A percentile compares a stretch with the other conserved stretches of the same genome.
Evolutionary conservation across 495 filamentous ascomycete species (phyloP).

Genomic region (Xylona heveae): DNA sequence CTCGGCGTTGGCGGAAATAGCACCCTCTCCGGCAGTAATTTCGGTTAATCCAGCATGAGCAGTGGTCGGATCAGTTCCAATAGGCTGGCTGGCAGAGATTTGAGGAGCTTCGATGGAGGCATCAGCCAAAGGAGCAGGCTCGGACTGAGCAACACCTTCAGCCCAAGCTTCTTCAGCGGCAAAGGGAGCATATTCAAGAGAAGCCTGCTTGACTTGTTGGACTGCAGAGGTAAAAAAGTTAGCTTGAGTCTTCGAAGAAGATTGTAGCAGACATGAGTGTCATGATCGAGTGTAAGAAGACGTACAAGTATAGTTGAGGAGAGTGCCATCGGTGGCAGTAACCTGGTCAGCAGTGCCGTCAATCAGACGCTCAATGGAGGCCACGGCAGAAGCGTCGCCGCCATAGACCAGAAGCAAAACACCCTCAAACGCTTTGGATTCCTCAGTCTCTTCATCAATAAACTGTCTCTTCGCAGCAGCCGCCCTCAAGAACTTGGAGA

Average conservation of each 20-base stretch:
- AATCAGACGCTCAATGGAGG: constrained; percentile 66
- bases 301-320: constrained; percentile 61
- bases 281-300: constrained; percentile 5
- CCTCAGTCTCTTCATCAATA: constrained; percentile 40
- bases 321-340: constrained; percentile 35
- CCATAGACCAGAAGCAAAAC: constrained; percentile 75
- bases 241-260: constrained; percentile 12
- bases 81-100: constrained; percentile 13
- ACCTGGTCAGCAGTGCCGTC: constrained; percentile 58
- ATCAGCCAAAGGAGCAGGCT: constrained; percentile 24
- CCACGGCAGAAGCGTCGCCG: constrained; percentile 62
- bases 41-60: constrained; percentile 62
- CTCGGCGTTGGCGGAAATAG: constrained; percentile 18
- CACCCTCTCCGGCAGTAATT: constrained; percentile 11
- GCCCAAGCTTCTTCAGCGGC: constrained; percentile 20
- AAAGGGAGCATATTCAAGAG: constrained; percentile 27
- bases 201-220: constrained; percentile 42
- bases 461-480: constrained; percentile 37
- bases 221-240: constrained; percentile 20
- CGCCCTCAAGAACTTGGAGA: constrained; percentile 23
- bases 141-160: constrained; percentile 23
- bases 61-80: constrained; percentile 51
- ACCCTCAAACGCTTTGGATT: constrained; percentile 76
- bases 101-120: constrained; percentile 10
- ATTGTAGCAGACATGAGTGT: neutral